Conservation (phyloP, 306 rosid genomes). For the Pachyrhizus erosus region DNA sequence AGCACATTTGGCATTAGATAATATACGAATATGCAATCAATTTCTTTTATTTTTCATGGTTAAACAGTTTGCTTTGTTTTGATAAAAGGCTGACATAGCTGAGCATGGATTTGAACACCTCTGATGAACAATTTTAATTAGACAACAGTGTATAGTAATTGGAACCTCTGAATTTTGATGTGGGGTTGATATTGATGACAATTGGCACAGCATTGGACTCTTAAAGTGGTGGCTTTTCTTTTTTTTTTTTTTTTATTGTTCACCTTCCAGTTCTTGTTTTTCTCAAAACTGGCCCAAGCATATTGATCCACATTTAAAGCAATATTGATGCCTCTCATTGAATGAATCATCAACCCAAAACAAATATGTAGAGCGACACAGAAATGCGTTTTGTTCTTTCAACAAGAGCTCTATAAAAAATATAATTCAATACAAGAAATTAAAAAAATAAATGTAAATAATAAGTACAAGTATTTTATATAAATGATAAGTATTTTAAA, state of each 20-base stretch:
- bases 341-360: conserved; percentile 10
- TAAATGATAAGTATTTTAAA: too few species aligned
- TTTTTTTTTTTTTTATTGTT: background rate
- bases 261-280: conserved; percentile 1
- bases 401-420: background rate
- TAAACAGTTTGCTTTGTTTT: background rate
- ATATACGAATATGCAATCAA: background rate
- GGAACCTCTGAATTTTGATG: background rate
- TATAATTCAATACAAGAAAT: too few species aligned
- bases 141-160: background rate
- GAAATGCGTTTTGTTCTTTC: background rate
- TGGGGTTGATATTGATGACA: conserved; percentile 4
- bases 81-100: background rate
- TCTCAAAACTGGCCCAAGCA: conserved; percentile 12
- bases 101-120: background rate
- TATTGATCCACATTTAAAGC: background rate
- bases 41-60: background rate
- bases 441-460: too few species aligned
- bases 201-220: background rate
- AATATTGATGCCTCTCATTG: background rate
- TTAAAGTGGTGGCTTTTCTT: background rate
- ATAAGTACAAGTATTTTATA: too few species aligned
- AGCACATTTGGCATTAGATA: too few species aligned
- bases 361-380: background rate
- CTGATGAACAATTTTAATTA: background rate